These are phyloP conservation scores for Passiflora organensis DNA, from an alignment of 345 rosid genomes.

Conservation along the genomic window DNA sequence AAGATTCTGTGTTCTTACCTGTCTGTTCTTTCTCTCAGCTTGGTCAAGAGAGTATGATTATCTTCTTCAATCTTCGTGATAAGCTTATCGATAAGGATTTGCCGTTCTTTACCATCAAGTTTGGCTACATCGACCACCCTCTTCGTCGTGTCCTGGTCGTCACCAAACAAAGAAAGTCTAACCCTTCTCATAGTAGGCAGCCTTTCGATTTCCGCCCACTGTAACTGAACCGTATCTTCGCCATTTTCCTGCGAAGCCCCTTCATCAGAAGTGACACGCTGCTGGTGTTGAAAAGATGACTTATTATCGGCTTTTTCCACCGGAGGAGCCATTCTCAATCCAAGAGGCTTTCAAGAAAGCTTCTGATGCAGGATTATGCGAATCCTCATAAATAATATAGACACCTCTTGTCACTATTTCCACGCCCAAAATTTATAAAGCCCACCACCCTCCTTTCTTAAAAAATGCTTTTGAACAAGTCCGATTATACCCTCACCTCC, in stretches of 20 bases:
- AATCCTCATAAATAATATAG: too few relatives aligned
- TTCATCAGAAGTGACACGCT: too few relatives aligned
- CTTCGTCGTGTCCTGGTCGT: background rate
- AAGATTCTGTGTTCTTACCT: slow-evolving; percentile 29
- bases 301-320: too few relatives aligned
- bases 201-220: slow-evolving; percentile 47
- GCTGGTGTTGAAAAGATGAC: too few relatives aligned
- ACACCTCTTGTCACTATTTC: too few relatives aligned
- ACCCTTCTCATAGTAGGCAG: slow-evolving; percentile 28
- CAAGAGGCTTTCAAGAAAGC: too few relatives aligned
- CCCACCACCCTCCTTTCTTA: too few relatives aligned
- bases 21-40: slow-evolving; percentile 33
- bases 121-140: slow-evolving; percentile 32
- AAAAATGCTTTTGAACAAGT: too few relatives aligned
- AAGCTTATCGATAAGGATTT: slow-evolving; percentile 32
- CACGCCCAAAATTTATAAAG: too few relatives aligned
- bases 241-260: slow-evolving; percentile 12
- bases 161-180: slow-evolving; percentile 23
- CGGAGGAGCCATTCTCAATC: too few relatives aligned
- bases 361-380: too few relatives aligned
- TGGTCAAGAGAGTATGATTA: slow-evolving; percentile 31
- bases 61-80: slow-evolving; percentile 35
- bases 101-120: slow-evolving; percentile 32
- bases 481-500: too few relatives aligned
- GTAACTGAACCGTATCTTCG: slow-evolving; percentile 22